Evolutionary conservation across 2,329 filamentous ascomycete species (phyloP).

Genomic region (Fusarium coicis): DNA sequence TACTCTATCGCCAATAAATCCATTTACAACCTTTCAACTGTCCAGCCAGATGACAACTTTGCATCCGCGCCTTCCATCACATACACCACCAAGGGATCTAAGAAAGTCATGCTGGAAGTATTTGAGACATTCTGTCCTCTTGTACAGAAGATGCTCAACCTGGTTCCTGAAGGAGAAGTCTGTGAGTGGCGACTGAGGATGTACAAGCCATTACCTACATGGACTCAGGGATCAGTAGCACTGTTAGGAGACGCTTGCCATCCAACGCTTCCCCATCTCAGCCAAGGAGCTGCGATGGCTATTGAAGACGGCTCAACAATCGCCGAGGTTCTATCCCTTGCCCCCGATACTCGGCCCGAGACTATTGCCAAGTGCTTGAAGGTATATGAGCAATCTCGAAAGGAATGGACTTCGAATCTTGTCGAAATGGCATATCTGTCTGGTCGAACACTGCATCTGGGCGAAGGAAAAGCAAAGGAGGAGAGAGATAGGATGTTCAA

Average conservation of each 20-base stretch:
- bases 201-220: constrained; percentile 70
- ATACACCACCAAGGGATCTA: constrained; percentile 72
- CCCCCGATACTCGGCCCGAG: constrained; percentile 35
- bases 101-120: constrained; percentile 68
- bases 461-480: constrained; percentile 67
- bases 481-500: constrained; percentile 68
- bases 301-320: constrained; percentile 70
- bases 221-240: constrained; percentile 65
- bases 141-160: constrained; percentile 68
- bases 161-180: constrained; percentile 72
- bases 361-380: constrained; percentile 42
- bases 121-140: constrained; percentile 70
- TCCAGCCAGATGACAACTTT: constrained; percentile 70
- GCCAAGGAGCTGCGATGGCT: constrained; percentile 74
- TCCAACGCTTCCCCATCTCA: constrained; percentile 74
- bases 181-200: constrained; percentile 74
- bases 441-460: constrained; percentile 66
- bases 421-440: constrained; percentile 43
- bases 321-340: constrained; percentile 37
- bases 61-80: constrained; percentile 59
- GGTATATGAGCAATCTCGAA: constrained; percentile 42
- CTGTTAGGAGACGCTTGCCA: constrained; percentile 74
- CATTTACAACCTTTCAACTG: constrained; percentile 74
- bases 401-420: constrained; percentile 43
- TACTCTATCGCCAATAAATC: constrained; percentile 72